These are phyloP conservation scores for Kitagawia praeruptora DNA, from an alignment of 129 eudicot genomes.

Conservation along the genomic window DNA sequence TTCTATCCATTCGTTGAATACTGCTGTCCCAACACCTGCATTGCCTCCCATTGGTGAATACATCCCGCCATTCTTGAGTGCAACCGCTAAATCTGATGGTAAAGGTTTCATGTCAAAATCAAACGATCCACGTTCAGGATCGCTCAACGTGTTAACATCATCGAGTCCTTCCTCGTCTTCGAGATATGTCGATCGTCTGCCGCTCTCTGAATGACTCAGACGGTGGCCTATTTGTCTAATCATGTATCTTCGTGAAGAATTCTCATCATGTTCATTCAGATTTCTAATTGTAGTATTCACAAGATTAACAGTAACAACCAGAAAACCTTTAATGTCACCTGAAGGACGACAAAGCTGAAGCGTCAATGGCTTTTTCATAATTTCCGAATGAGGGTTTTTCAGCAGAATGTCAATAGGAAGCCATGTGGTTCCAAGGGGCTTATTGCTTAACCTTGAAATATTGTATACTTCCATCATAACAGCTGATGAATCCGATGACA, in stretches of 20 bases:
- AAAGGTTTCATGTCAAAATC: conserved; percentile 20
- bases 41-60: neutral
- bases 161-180: neutral
- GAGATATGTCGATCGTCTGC: neutral
- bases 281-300: conserved; percentile 4
- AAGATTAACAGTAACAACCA: conserved; percentile 22
- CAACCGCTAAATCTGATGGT: conserved; percentile 20
- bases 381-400: neutral
- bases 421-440: conserved; percentile 33
- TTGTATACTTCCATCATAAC: conserved; percentile 38
- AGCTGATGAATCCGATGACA: conserved; percentile 17
- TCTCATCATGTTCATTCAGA: neutral
- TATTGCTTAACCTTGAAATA: conserved; percentile 37
- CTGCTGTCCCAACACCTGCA: neutral
- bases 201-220: neutral
- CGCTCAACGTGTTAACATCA: neutral
- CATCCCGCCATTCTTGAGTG: conserved; percentile 14
- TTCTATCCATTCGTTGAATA: neutral
- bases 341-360: conserved; percentile 28
- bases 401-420: conserved; percentile 15
- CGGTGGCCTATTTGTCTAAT: neutral
- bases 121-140: conserved; percentile 8
- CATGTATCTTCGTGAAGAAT: neutral
- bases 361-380: neutral
- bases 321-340: conserved; percentile 24